Conservation (phyloP, 2,329 filamentous ascomycete genomes). For the Microascus cirrosus region DNA sequence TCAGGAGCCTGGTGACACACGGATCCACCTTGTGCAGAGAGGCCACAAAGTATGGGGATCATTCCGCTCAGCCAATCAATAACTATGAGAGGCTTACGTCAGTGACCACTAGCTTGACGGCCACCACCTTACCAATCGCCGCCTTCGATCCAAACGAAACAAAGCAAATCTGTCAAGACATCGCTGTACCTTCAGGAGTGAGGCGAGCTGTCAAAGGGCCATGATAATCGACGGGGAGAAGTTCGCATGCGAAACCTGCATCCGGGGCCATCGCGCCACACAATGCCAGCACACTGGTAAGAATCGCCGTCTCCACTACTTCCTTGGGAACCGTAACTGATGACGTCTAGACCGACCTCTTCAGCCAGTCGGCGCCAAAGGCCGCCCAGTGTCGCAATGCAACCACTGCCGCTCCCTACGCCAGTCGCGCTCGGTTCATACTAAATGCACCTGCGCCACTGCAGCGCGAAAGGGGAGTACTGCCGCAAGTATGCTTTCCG, state of each 20-base stretch:
- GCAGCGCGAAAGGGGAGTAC: neutral
- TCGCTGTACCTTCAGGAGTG: neutral
- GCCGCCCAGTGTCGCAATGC: constrained; percentile 94
- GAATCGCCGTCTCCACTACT: constrained; percentile 20
- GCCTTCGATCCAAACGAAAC: neutral
- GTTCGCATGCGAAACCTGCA: constrained; percentile 95
- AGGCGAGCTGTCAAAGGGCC: constrained; percentile 8
- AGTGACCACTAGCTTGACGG: neutral
- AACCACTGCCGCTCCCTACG: constrained; percentile 91
- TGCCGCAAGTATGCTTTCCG: neutral
- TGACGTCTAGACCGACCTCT: constrained; percentile 66
- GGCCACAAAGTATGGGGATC: no score
- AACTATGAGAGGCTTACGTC: neutral
- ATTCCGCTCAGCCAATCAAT: no score
- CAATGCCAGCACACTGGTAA: constrained; percentile 93
- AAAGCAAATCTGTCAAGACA: neutral
- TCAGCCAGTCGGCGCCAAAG: constrained; percentile 94
- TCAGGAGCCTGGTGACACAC: constrained; percentile 13
- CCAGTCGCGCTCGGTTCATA: constrained; percentile 88
- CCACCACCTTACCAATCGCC: neutral
- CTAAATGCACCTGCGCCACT: constrained; percentile 47
- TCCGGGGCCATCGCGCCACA: constrained; percentile 96
- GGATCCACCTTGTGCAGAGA: constrained; percentile 8
- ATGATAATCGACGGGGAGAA: constrained; percentile 95
- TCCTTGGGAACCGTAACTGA: neutral